phyloP scores from a whole-genome alignment of 2,329 filamentous ascomycete species.

The Coniella lustricola region DNA sequence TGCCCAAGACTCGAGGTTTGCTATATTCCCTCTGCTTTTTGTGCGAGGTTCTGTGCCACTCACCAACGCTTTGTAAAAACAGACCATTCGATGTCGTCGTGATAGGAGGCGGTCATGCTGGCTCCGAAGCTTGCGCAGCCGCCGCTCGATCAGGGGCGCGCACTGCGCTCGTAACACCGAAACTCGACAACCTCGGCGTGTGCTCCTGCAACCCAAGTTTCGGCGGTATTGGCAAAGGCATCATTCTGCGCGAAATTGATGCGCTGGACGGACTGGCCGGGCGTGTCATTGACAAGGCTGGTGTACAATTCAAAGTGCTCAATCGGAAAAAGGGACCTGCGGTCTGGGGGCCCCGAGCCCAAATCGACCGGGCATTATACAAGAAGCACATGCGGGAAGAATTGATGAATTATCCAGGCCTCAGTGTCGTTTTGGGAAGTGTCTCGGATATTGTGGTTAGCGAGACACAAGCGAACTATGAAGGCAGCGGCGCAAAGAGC shows the following conservation, averaged over 20 bases:
- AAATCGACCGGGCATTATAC: conserved; percentile 89
- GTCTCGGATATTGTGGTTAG: conserved; percentile 86
- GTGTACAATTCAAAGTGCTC: conserved; percentile 85
- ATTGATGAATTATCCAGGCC: conserved; percentile 66
- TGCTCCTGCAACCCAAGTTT: conserved; percentile 98
- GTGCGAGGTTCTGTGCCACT: background rate
- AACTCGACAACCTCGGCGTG: conserved; percentile 79
- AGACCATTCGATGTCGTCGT: conserved; percentile 87
- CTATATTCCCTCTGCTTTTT: background rate
- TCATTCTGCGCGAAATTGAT: conserved; percentile 90
- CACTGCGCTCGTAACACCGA: conserved; percentile 85
- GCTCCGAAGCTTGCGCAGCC: conserved; percentile 86
- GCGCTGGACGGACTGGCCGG: conserved; percentile 87
- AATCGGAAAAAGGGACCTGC: conserved; percentile 89
- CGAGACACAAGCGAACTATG: conserved; percentile 57
- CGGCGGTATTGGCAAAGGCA: conserved; percentile 97
- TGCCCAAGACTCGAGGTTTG: conserved; percentile 25
- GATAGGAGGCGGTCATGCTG: conserved; percentile 92
- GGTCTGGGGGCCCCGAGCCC: conserved; percentile 92
- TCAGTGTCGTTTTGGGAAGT: conserved; percentile 76
- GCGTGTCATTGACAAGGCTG: conserved; percentile 85
- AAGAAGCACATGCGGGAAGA: conserved; percentile 87
- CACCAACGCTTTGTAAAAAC: background rate
- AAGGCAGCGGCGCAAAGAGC: conserved; percentile 47
- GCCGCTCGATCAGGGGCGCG: conserved; percentile 82